Percentiles rank a stretch among this genome's conserved stretches.
phyloP scores from a whole-genome alignment of 345 rosid species.

The Eucalyptus lansdowneana region DNA sequence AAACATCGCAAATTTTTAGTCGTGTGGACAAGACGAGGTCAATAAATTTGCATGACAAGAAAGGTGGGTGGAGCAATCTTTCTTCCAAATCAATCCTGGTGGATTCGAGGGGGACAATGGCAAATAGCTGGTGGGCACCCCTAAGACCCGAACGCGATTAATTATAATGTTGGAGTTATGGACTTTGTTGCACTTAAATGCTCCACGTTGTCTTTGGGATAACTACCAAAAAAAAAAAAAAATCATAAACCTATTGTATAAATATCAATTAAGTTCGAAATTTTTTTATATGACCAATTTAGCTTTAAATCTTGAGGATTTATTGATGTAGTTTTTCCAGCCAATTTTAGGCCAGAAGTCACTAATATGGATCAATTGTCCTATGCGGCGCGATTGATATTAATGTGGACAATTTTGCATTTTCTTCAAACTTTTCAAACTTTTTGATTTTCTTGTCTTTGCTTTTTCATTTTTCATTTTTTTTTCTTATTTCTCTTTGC shows the following conservation, averaged over 20 bases:
- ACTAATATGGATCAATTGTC: not conserved
- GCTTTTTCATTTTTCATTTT: not conserved
- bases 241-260: not conserved
- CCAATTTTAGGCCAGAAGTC: rapidly evolving
- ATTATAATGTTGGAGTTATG: not conserved
- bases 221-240: too few relatives aligned
- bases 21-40: not conserved
- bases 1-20: not conserved
- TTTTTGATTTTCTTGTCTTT: not conserved
- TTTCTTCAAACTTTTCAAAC: not conserved
- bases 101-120: not conserved
- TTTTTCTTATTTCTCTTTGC: not conserved
- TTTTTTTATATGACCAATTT: not conserved
- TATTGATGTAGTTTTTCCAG: rapidly evolving
- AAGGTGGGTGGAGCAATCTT: not conserved
- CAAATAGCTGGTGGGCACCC: not conserved
- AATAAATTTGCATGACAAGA: not conserved
- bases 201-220: not conserved
- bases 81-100: not conserved
- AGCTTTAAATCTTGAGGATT: not conserved
- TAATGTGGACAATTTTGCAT: not conserved
- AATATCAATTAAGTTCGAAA: rapidly evolving
- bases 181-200: not conserved
- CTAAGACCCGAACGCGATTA: not conserved
- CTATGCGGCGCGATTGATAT: rapidly evolving